Evolutionary conservation across 2,329 filamentous ascomycete species (phyloP), one percentile per base, ranked within the genome.

Genomic region (Phialophora macrospora): DNA sequence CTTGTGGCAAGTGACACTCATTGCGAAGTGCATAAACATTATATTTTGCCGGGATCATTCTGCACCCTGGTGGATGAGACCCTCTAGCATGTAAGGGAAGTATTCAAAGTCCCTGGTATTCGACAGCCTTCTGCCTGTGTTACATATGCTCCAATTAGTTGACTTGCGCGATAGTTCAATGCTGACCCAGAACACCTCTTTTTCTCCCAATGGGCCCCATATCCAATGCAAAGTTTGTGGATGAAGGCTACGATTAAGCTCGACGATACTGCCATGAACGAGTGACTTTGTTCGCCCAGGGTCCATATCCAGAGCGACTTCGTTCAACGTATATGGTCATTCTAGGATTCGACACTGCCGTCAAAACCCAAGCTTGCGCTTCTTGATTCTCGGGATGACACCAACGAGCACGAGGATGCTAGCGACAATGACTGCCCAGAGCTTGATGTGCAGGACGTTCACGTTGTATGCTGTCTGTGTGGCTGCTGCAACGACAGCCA

Each of bases 381-480:
- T 87, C 81, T 92, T 91, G 68, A 97, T 87, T 69, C 94, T 85
- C 7, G 93, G 89, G 65, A 90, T 83, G 17, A 96, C 79, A 0
- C 95, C 94, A 22, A 87, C 72, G 9, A 95, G 74, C 32, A 92
- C 81, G 44, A 97, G 75, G 12, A 88, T 80, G 4, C 83, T 80
- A 1, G 88, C 84, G n/a, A 92, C 74, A 52, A 91, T 76, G 2
- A 92, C 84, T 1, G 88, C 87, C 93, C 93, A 96, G 34, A 91
- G 80, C 77, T 89, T 87, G 67, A 97, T 87, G 68, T 87, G 82
- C 63, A 95, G 78, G 1, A 90, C 84, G 26, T 83, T 84, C 68
- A 85, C 75, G 73, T 90, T 92, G 77, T 89, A 97, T 38, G 84
- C 83, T 1, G 94, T 97, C 79, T 88, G 83, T 2, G 88, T 92